These are phyloP conservation scores for Coniella vitis DNA, from an alignment of 2,329 filamentous ascomycete species.

Conservation along the genomic window DNA sequence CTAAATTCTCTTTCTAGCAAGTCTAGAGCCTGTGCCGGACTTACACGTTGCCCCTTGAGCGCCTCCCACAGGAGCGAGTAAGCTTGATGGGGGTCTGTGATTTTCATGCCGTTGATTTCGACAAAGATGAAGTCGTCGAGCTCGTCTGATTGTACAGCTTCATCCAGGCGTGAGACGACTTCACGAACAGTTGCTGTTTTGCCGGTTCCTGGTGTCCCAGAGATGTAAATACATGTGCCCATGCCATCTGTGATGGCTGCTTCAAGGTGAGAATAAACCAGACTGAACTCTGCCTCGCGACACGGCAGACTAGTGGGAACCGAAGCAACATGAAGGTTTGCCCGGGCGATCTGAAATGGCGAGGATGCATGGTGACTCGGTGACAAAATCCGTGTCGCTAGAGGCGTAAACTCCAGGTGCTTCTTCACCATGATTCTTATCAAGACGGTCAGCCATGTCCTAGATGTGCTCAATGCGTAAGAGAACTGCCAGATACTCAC, in stretches of 20 bases:
- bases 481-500: constrained; percentile 26
- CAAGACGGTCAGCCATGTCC: constrained; percentile 19
- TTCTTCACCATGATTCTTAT: constrained; percentile 67
- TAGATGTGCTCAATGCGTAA: constrained; percentile 34
- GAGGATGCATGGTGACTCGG: constrained; percentile 69
- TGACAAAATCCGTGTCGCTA: constrained; percentile 81
- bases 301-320: constrained; percentile 87
- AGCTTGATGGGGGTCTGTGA: constrained; percentile 94
- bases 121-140: constrained; percentile 98
- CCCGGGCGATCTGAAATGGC: constrained; percentile 86
- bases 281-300: constrained; percentile 82
- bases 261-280: constrained; percentile 89
- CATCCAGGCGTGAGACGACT: constrained; percentile 81
- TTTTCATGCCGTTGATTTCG: constrained; percentile 99
- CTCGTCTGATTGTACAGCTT: constrained; percentile 82
- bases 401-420: constrained; percentile 86
- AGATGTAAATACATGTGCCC: constrained; percentile 97
- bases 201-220: constrained; percentile 93
- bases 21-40: constrained; percentile 83
- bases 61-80: constrained; percentile 96
- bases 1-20: constrained; percentile 89
- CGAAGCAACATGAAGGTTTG: constrained; percentile 84
- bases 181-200: constrained; percentile 97
- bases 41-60: constrained; percentile 85
- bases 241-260: constrained; percentile 89